Conservation (phyloP, 495 filamentous ascomycete genomes). For the Glutinoglossum americanum region DNA sequence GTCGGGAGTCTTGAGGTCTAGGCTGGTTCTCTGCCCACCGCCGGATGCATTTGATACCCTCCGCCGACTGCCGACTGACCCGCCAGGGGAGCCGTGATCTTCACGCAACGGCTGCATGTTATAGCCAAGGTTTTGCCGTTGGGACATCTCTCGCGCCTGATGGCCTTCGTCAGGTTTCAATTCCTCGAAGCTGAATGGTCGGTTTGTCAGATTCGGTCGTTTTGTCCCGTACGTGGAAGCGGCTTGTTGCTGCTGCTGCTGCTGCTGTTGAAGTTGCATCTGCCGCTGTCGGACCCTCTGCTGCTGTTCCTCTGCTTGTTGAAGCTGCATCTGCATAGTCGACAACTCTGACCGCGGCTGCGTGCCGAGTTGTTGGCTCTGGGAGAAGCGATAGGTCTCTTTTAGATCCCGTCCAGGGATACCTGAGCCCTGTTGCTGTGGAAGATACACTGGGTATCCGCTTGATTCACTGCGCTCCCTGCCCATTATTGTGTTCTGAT, state of each 20-base stretch:
- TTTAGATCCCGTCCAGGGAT: background rate
- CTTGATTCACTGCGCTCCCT: background rate
- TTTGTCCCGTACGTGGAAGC: background rate
- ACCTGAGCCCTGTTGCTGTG: background rate
- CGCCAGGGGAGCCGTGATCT: background rate
- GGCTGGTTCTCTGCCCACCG: background rate
- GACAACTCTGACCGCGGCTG: background rate
- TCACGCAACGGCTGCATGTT: background rate
- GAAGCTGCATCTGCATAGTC: constrained; percentile 1
- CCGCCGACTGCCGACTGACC: background rate
- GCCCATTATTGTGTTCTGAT: background rate
- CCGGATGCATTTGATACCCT: constrained; percentile 1
- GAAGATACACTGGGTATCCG: background rate
- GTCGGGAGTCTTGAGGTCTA: background rate
- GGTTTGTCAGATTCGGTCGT: background rate
- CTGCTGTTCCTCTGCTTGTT: constrained; percentile 1
- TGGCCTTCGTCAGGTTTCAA: background rate
- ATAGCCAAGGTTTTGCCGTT: background rate
- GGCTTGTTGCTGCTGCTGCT: background rate
- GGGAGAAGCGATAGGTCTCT: background rate
- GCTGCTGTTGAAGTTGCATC: background rate
- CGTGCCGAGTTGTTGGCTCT: background rate
- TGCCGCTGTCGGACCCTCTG: background rate
- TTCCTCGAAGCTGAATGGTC: background rate
- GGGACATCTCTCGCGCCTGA: background rate